Evolutionary conservation across 2,329 filamentous ascomycete species (phyloP).

Genomic region (Chrysosporium keratinophilum): DNA sequence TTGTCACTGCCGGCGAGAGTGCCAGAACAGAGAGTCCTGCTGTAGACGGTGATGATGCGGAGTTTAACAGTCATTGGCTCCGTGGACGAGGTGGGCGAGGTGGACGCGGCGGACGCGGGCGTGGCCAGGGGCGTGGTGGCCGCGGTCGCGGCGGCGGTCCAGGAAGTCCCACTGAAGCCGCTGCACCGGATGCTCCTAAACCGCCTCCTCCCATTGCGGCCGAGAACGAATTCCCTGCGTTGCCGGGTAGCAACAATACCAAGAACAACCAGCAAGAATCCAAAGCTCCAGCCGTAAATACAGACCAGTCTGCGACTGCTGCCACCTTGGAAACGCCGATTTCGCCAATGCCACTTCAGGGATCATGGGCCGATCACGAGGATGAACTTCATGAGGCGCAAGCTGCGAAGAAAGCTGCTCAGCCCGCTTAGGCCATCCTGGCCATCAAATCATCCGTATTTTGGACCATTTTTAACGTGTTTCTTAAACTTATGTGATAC

Average conservation of each 20-base stretch:
- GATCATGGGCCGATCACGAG: constrained; percentile 11
- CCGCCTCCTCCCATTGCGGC: constrained; percentile 22
- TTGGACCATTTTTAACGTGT: not conserved
- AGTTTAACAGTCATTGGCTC: not conserved
- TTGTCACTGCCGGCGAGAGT: constrained; percentile 34
- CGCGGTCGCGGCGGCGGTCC: not conserved
- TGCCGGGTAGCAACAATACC: constrained; percentile 22
- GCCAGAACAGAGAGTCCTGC: constrained; percentile 13
- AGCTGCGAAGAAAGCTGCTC: constrained; percentile 5
- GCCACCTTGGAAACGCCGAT: not conserved
- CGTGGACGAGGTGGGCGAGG: constrained; percentile 19
- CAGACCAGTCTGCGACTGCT: not conserved
- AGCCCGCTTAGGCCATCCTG: not conserved
- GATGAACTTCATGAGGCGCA: constrained; percentile 4
- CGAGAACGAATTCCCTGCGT: constrained; percentile 30
- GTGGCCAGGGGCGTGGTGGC: constrained; percentile 4
- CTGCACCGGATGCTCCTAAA: constrained; percentile 8
- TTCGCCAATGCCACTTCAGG: constrained; percentile 12
- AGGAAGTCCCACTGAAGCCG: constrained; percentile 13
- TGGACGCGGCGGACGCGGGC: constrained; percentile 16
- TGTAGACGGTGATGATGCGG: not conserved
- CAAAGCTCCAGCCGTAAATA: not conserved
- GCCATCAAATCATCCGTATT: constrained; percentile 6
- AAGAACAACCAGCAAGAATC: not conserved
- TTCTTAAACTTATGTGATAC: not conserved